Conservation (phyloP, 495 filamentous ascomycete genomes). For the Penicillium psychrofluorescens region DNA sequence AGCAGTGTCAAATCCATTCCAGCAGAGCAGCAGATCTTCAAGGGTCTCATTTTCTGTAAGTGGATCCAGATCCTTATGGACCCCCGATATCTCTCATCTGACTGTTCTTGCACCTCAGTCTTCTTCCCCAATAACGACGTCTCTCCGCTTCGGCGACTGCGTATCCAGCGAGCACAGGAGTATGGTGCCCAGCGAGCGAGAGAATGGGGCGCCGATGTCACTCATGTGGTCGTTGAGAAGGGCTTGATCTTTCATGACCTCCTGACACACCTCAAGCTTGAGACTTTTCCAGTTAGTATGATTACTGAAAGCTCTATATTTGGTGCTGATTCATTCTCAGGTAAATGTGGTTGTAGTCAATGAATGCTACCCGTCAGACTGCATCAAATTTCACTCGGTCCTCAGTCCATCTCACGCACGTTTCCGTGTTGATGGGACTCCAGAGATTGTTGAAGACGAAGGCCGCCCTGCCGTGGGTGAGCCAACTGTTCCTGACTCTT, state of each 20-base stretch:
- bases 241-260: conserved; percentile 58
- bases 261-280: conserved; percentile 47
- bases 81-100: background rate
- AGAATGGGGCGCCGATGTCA: conserved; percentile 46
- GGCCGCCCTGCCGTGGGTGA: background rate
- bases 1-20: conserved; percentile 37
- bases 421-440: conserved; percentile 50
- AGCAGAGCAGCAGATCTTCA: conserved; percentile 59
- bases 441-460: conserved; percentile 2
- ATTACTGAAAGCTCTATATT: conserved; percentile 6
- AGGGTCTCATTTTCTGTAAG: conserved; percentile 54
- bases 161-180: conserved; percentile 68
- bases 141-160: conserved; percentile 53
- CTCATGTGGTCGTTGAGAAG: conserved; percentile 78
- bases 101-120: conserved; percentile 27
- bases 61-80: background rate
- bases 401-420: conserved; percentile 50
- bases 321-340: conserved; percentile 30
- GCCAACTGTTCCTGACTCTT: conserved; percentile 2
- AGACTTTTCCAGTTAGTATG: conserved; percentile 38
- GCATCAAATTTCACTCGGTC: conserved; percentile 53
- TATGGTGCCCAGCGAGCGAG: conserved; percentile 64
- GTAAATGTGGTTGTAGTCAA: conserved; percentile 55
- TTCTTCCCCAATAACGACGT: conserved; percentile 80
- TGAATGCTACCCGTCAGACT: conserved; percentile 73